Evolutionary conservation across 2,329 filamentous ascomycete genomes (phyloP), one percentile per base, ranked within the genome.

Genomic region (Boeremia lycopersici): DNA sequence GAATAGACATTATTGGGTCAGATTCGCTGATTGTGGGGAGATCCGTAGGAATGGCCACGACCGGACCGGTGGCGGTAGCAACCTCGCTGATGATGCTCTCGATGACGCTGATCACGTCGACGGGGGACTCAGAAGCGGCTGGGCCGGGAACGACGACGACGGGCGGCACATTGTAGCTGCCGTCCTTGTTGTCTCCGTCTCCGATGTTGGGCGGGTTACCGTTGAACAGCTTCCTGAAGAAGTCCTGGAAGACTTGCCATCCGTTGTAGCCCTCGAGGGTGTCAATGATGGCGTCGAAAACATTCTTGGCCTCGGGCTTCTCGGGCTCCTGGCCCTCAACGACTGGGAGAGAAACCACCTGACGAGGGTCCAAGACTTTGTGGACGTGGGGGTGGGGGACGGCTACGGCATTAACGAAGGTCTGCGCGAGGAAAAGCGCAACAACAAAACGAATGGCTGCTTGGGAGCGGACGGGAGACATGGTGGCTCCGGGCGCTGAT

Each of bases 241-340:
- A 59, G 40, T 59, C 56, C 30, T 47, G 33, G 36, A 62, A 49
- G n/a, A 64, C 48, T 8, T 62, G 45, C 48, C 45, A 62, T 41
- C 53, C 59, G 25, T 49, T 60, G 42, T 55, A 50, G 13, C 43
- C 25, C 25, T 50, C 57, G 3, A 64, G 49, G 8, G 46, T 50
- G 33, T 55, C 29, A 42, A 55, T 30, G 36, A 55, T 38, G 19
- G 46, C 52, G 29, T 55, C 52, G 35, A 55, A 55, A 13, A 55
- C 52, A n/a, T 55, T 55, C 41, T 30, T 44, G 17, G 35, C 13
- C 33, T 50, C 46, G 23, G 40, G 29, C 25, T 40, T 40, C 23
- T 23, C 35, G 19, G 52, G 31, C 29, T 49, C 52, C 46, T 49
- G 46, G 19, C 46, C 41, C 31, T 46, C 46, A 8, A 47, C 35